These are phyloP conservation scores for Cryptomeria japonica DNA, from an alignment of 75 land plant genomes.

Conservation along the genomic window DNA sequence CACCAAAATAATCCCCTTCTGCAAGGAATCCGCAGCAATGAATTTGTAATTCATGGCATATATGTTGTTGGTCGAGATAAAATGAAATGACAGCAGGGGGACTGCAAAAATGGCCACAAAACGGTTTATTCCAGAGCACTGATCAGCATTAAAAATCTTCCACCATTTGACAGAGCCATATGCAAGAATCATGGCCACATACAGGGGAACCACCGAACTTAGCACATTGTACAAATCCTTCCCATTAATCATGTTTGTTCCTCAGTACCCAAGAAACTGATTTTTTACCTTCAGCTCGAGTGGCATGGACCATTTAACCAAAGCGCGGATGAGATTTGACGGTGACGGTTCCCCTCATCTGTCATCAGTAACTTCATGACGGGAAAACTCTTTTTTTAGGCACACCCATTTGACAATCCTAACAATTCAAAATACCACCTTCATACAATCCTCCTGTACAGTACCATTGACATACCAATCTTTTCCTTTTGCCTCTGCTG, in stretches of 20 bases:
- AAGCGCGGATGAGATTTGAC: no score
- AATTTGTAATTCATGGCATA: constrained; percentile 59
- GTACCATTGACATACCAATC: no score
- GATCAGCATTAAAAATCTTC: constrained; percentile 60
- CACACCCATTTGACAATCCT: no score
- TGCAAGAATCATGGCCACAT: constrained; percentile 86
- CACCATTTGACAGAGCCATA: constrained; percentile 84
- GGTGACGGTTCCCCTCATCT: no score
- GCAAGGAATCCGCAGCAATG: constrained; percentile 58
- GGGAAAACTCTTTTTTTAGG: no score
- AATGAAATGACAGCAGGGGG: constrained; percentile 68
- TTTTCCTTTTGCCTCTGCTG: no score
- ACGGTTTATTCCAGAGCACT: constrained; percentile 67
- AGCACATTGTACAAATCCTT: constrained; percentile 76
- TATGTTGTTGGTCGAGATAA: constrained; percentile 52
- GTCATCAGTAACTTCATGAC: no score
- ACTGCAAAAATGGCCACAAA: constrained; percentile 73
- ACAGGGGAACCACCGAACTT: constrained; percentile 84
- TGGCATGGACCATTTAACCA: no score
- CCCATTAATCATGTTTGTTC: constrained; percentile 51
- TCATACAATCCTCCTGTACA: no score
- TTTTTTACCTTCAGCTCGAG: background rate
- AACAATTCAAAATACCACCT: no score
- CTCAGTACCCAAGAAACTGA: background rate
- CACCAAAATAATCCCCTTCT: constrained; percentile 38